phyloP scores from a whole-genome alignment of 352 stramenopile genomes.

The Phytophthora fragariae region DNA sequence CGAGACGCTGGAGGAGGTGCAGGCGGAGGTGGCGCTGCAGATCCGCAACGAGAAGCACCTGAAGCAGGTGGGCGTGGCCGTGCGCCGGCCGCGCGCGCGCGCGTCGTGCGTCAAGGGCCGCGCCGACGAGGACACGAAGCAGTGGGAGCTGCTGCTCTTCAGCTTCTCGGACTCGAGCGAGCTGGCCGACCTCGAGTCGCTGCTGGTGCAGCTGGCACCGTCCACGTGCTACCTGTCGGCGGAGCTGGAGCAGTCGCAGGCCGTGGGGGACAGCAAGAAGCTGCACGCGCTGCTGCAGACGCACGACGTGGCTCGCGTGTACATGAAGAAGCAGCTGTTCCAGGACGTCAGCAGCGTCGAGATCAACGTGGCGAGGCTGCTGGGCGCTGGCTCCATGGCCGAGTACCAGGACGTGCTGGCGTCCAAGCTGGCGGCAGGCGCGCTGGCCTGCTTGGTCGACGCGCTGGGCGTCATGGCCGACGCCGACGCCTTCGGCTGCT shows the following conservation, averaged over 20 bases:
- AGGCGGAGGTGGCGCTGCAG: conserved; percentile 79
- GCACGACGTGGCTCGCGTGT: conserved; percentile 63
- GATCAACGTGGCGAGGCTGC: conserved; percentile 67
- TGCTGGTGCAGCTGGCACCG: conserved; percentile 82
- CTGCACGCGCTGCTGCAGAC: conserved; percentile 75
- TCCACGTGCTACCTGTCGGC: conserved; percentile 76
- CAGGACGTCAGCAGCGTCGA: conserved; percentile 58
- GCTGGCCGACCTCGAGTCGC: conserved; percentile 83
- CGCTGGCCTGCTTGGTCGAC: conserved; percentile 73
- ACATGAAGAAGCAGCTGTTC: conserved; percentile 81
- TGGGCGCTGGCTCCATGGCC: conserved; percentile 62
- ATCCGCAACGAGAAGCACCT: conserved; percentile 84
- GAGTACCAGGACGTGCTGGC: conserved; percentile 76
- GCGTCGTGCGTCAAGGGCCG: conserved; percentile 80
- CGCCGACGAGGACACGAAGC: conserved; percentile 81
- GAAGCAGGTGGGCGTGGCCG: conserved; percentile 84
- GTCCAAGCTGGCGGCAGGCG: conserved; percentile 72
- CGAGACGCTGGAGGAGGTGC: conserved; percentile 35
- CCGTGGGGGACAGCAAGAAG: conserved; percentile 84
- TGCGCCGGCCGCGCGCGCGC: conserved; percentile 73
- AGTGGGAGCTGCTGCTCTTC: conserved; percentile 84
- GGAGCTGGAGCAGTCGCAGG: conserved; percentile 65
- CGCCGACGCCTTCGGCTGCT: conserved; percentile 77
- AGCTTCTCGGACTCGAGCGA: conserved; percentile 88
- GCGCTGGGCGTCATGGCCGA: conserved; percentile 75